Conservation (phyloP, 2,329 filamentous ascomycete species). For the Pseudogymnoascus pannorum region DNA sequence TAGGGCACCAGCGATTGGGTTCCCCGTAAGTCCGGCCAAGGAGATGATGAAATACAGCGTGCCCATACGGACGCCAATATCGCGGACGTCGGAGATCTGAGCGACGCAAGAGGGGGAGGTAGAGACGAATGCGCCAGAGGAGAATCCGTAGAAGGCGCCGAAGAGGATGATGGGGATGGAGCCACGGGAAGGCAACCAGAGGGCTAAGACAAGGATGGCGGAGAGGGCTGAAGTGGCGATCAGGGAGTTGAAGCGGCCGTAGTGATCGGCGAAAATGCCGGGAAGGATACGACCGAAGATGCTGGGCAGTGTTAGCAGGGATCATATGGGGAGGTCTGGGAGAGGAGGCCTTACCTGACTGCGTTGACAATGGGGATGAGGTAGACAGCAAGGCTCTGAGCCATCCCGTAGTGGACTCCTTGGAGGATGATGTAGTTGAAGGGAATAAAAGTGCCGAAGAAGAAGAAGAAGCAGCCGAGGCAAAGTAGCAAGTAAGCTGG, state of each 20-base stretch:
- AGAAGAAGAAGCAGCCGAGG: slow-evolving; percentile 37
- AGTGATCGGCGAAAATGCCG: slow-evolving; percentile 44
- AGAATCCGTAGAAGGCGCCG: slow-evolving; percentile 61
- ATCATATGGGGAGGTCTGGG: slow-evolving; percentile 11
- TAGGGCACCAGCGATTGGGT: slow-evolving; percentile 60
- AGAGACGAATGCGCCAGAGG: slow-evolving; percentile 58
- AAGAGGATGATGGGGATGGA: slow-evolving; percentile 57
- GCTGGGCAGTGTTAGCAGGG: slow-evolving; percentile 21
- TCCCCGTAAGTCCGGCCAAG: slow-evolving; percentile 58
- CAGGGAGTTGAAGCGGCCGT: slow-evolving; percentile 48
- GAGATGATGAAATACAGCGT: slow-evolving; percentile 54
- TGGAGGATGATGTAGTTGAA: slow-evolving; percentile 39
- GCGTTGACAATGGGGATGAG: slow-evolving; percentile 48
- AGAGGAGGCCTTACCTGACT: slow-evolving; percentile 31
- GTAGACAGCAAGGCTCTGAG: slow-evolving; percentile 39
- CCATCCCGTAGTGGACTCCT: slow-evolving; percentile 40
- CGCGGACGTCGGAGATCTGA: slow-evolving; percentile 61
- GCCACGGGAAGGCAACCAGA: slow-evolving; percentile 45
- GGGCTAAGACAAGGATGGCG: slow-evolving; percentile 40
- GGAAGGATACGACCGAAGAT: slow-evolving; percentile 50
- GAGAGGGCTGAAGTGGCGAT: slow-evolving; percentile 40
- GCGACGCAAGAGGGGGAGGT: slow-evolving; percentile 57
- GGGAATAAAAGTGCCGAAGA: slow-evolving; percentile 47
- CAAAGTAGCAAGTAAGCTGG: slow-evolving; percentile 32
- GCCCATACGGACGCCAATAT: slow-evolving; percentile 63